Percentiles rank a stretch among this genome's conserved stretches.
Conservation (phyloP, 208 protist species). For the Angomonas ambiguus region DNA sequence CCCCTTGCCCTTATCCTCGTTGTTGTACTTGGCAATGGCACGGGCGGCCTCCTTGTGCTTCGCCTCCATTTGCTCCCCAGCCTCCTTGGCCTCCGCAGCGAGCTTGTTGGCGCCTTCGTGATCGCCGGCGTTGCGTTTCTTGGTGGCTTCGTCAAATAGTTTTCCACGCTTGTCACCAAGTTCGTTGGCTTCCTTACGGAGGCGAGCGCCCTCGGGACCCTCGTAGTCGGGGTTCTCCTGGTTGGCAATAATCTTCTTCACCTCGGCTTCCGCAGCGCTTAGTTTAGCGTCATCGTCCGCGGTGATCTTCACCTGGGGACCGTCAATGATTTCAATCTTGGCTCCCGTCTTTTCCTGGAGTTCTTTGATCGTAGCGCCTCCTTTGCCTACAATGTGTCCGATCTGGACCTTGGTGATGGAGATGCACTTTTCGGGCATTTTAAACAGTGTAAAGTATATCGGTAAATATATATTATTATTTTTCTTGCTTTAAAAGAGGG, state of each 20-base stretch:
- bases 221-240: conserved; percentile 61
- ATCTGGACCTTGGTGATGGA: conserved; percentile 34
- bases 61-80: conserved; percentile 26
- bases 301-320: conserved; percentile 42
- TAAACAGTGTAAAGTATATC: conserved; percentile 14
- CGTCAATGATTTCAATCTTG: conserved; percentile 38
- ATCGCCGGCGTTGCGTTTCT: conserved; percentile 27
- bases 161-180: conserved; percentile 32
- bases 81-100: conserved; percentile 30
- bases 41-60: conserved; percentile 33
- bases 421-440: conserved; percentile 29
- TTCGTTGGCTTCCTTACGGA: conserved; percentile 39
- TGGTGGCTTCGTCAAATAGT: conserved; percentile 39
- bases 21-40: conserved; percentile 47
- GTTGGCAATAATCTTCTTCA: conserved; percentile 30
- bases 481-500: not conserved
- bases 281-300: conserved; percentile 35
- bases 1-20: conserved; percentile 48
- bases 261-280: conserved; percentile 25
- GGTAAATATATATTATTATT: not conserved
- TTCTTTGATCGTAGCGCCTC: conserved; percentile 33
- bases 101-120: conserved; percentile 23
- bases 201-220: conserved; percentile 26
- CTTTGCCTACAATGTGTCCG: conserved; percentile 45
- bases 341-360: conserved; percentile 41